These are phyloP conservation scores for Thermothielavioides terrestris DNA, from an alignment of 495 filamentous ascomycete species.

Conservation along the genomic window DNA sequence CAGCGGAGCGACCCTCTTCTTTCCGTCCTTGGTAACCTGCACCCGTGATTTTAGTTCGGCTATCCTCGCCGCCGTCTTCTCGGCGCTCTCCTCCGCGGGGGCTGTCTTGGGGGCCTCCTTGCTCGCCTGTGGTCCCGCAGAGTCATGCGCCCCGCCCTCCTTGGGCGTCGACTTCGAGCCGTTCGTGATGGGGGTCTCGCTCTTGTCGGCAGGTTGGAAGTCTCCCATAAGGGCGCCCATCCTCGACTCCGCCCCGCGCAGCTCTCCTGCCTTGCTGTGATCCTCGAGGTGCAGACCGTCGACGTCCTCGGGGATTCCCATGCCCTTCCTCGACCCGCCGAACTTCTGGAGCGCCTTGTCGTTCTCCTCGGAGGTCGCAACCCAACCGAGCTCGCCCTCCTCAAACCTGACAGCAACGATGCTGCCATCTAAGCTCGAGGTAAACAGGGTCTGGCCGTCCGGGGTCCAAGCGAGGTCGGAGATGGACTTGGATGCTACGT, in stretches of 20 bases:
- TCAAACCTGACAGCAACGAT: slow-evolving; percentile 59
- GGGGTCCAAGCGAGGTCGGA: slow-evolving; percentile 93
- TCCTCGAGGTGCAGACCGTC: slow-evolving; percentile 83
- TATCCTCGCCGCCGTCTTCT: slow-evolving; percentile 55
- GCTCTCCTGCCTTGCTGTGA: slow-evolving; percentile 80
- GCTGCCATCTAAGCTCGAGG: slow-evolving; percentile 78
- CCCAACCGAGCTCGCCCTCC: slow-evolving; percentile 43
- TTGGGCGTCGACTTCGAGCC: slow-evolving; percentile 31
- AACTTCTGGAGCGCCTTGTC: slow-evolving; percentile 88
- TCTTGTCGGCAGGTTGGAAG: slow-evolving; percentile 34
- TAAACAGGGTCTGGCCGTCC: slow-evolving; percentile 78
- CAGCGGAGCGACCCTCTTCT: slow-evolving; percentile 87
- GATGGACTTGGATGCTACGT: slow-evolving; percentile 80
- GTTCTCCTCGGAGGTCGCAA: slow-evolving; percentile 68
- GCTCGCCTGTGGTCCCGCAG: slow-evolving; percentile 19
- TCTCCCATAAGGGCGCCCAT: slow-evolving; percentile 99
- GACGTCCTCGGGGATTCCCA: slow-evolving; percentile 82
- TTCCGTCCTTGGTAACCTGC: slow-evolving; percentile 92
- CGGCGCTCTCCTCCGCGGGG: slow-evolving; percentile 37
- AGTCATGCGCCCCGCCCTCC: slow-evolving; percentile 31
- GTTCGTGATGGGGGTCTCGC: slow-evolving; percentile 29
- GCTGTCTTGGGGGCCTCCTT: slow-evolving; percentile 17
- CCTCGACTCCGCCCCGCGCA: slow-evolving; percentile 78
- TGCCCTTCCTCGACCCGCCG: slow-evolving; percentile 73
- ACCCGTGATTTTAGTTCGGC: slow-evolving; percentile 81